Percentiles rank a stretch among this genome's conserved stretches.
These are phyloP conservation scores for Lachancea waltii DNA, from an alignment of 805 yeast species.

Conservation along the genomic window DNA sequence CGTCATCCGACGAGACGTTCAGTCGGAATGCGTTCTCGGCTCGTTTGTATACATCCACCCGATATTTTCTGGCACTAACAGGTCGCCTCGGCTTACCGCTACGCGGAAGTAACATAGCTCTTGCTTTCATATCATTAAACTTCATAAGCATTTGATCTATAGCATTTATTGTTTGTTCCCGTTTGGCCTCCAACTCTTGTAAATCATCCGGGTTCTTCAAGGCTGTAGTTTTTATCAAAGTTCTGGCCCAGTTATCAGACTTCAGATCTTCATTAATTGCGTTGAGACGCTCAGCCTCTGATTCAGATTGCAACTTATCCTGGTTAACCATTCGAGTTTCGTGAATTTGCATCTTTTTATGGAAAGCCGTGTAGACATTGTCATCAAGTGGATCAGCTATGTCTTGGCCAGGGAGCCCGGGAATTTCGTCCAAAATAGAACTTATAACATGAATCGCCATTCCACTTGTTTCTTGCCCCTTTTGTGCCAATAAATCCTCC, in stretches of 20 bases:
- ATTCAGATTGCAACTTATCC: slow-evolving; percentile 36
- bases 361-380: slow-evolving; percentile 39
- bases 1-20: slow-evolving; percentile 30
- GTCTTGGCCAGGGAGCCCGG: not conserved
- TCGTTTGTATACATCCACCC: slow-evolving; percentile 1
- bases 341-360: slow-evolving; percentile 54
- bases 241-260: slow-evolving; percentile 42
- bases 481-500: not conserved
- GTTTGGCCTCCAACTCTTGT: slow-evolving; percentile 47
- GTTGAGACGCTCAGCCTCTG: slow-evolving; percentile 48
- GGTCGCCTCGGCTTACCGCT: slow-evolving; percentile 12
- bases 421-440: not conserved
- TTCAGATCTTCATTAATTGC: slow-evolving; percentile 39
- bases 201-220: slow-evolving; percentile 43
- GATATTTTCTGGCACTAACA: not conserved
- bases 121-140: slow-evolving; percentile 23
- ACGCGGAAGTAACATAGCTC: slow-evolving; percentile 16
- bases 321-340: slow-evolving; percentile 61
- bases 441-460: slow-evolving; percentile 20
- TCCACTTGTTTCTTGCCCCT: slow-evolving; percentile 10
- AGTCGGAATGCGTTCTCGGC: not conserved
- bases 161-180: slow-evolving; percentile 45
- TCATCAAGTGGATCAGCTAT: slow-evolving; percentile 43
- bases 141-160: slow-evolving; percentile 31
- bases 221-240: slow-evolving; percentile 42